Base-by-base conservation (phyloP, 768 basidiomycete species). In the Kwoniella newhampshirensis region DNA sequence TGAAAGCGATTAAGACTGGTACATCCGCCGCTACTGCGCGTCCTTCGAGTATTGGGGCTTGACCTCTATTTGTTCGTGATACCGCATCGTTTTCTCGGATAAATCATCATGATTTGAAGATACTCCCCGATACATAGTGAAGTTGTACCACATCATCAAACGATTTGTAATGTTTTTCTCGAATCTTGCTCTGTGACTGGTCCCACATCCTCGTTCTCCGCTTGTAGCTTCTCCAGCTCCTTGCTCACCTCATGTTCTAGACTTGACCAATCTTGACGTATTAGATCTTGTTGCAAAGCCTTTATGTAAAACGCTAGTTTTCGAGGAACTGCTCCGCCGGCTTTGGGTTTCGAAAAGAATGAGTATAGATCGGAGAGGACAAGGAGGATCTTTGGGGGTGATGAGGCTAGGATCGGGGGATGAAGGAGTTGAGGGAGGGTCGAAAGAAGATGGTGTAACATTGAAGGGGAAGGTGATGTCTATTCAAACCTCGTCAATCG, bases 301-400 rank as follows among this genome's bases (percentile, higher is more conserved):
- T 60, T 62, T 17, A 66, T 6, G 35, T 68, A 70, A 49, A 73
- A 73, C 21, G 50, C 51, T 4, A 73, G 46, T 45, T 73, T 73
- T 36, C 57, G 53, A 0, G 59, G 49, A 1, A 59, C 58, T 5
- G 60, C 57, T n/a, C 56, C 54, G 6, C 56, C 60, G 4, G 54
- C 18, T 60, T 63, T 65, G 3, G 61, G 50, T n/a, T 12, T 23
- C 8, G 37, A 35, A 48, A 48, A 70, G 7, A 68, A 44, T 1
- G 27, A 2, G 41, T 67, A 63, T 13, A 70, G 56, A 55, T 73
- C 68, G 2, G 64, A 63, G 2, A 70, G 25, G 18, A 65, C 32
- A 13, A 49, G 18, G 15, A 60, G 26, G 18, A 66, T 11, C 13
- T 46, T 46, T 8, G 61, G 66, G 17, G 53, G 35, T 3, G 50